These are phyloP conservation scores for Cryphonectria japonica DNA, from an alignment of 2,329 filamentous ascomycete genomes.

Conservation along the genomic window DNA sequence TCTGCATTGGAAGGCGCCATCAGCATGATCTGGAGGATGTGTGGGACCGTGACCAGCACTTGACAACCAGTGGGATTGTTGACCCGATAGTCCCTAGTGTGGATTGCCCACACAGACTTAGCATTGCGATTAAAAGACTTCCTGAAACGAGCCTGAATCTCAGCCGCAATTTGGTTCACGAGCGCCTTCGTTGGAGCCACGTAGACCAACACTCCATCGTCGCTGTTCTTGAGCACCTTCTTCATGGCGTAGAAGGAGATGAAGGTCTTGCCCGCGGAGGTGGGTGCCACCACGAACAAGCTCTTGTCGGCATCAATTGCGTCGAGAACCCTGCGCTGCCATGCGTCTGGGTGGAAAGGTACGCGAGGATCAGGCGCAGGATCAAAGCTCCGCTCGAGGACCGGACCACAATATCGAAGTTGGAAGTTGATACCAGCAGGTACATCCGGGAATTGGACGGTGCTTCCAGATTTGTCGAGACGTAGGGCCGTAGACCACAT, in stretches of 20 bases:
- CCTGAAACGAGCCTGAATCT: slow-evolving; percentile 74
- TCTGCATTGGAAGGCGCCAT: slow-evolving; percentile 67
- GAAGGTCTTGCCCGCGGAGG: slow-evolving; percentile 80
- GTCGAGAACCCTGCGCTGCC: slow-evolving; percentile 76
- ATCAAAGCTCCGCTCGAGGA: slow-evolving; percentile 75
- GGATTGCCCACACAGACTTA: slow-evolving; percentile 77
- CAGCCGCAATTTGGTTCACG: slow-evolving; percentile 82
- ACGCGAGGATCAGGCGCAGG: slow-evolving; percentile 70
- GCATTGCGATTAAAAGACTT: slow-evolving; percentile 65
- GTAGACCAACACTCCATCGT: slow-evolving; percentile 75
- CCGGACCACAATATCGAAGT: slow-evolving; percentile 69
- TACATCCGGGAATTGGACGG: background rate
- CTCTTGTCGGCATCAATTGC: slow-evolving; percentile 72
- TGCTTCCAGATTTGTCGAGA: slow-evolving; percentile 17
- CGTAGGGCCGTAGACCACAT: slow-evolving; percentile 32
- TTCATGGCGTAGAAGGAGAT: slow-evolving; percentile 87
- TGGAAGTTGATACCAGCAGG: slow-evolving; percentile 58
- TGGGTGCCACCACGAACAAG: slow-evolving; percentile 76
- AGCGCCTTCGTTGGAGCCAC: slow-evolving; percentile 82
- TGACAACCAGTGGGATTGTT: slow-evolving; percentile 76
- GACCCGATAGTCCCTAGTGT: slow-evolving; percentile 75
- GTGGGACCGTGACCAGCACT: slow-evolving; percentile 75
- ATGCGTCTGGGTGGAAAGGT: slow-evolving; percentile 72
- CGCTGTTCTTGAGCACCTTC: slow-evolving; percentile 67
- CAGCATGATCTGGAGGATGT: slow-evolving; percentile 80